Evolutionary conservation across 2,329 filamentous ascomycete species (phyloP), one percentile per base, ranked within the genome.

Genomic region (Penicillium brevicompactum): DNA sequence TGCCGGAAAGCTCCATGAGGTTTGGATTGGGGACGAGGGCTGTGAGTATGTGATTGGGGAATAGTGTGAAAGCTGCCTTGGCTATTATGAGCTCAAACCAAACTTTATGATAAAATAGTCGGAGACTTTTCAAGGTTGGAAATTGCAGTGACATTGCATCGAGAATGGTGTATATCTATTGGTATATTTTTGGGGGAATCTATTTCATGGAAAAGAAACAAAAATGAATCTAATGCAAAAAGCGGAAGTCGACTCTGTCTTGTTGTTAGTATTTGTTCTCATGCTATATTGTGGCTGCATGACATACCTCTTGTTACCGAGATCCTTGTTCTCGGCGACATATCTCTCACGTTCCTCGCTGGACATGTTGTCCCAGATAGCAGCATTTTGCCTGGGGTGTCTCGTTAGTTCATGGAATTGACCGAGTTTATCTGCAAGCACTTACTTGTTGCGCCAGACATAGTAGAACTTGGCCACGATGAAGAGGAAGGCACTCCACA

Each of bases 11-110:
- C 53, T 79, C 21, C 84, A 87, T 64, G 83, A 87, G 69, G 84
- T 87, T 1, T 86, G 84, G 83, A 81, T 87, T 60, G 84, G 84
- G 1, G 59, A 70, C 7, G 74, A 80, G 40, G 84, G 84, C 1
- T 86, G 84, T 69, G 83, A 83, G 56, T 85, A 84, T 74, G 82
- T 85, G 24, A 84, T 86, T 67, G 83, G 83, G 22, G 82, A 85
- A 64, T 83, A 65, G 40, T 37, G 4, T 18, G 38, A 27, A 27
- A 27, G 24, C 24, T 27, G 24, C 24, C 24, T 27, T 27, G 5
- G 1, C 24, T 27, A 6, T 27, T 8, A 27, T 27, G 24, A 5
- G 24, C 24, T 6, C 8, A 27, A 27, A 27, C 24, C 5, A 27
- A 27, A 27, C 8, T 27, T 1, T 8, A 27, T 27, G 24, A 27